These are phyloP conservation scores for Spiromastix sp. DNA, from an alignment of 2,329 filamentous ascomycete genomes.

Conservation along the genomic window DNA sequence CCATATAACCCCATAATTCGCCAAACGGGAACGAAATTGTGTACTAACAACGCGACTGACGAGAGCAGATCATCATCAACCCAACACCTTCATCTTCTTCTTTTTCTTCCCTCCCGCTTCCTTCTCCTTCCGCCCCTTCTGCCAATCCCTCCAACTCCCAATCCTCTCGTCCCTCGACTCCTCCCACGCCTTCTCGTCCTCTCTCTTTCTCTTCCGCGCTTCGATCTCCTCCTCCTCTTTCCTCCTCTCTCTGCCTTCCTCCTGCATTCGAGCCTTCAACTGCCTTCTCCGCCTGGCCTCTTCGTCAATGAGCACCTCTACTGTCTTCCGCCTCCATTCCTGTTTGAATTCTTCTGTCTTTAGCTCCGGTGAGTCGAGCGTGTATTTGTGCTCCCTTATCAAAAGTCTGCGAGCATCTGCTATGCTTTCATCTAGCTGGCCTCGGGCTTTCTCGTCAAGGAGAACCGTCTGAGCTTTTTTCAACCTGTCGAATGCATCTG, in stretches of 20 bases:
- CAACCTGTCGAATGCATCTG: conserved; percentile 90
- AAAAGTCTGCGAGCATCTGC: conserved; percentile 90
- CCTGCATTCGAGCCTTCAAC: conserved; percentile 88
- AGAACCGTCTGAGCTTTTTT: conserved; percentile 89
- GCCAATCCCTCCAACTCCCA: conserved; percentile 85
- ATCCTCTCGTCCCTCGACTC: conserved; percentile 83
- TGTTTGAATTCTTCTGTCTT: conserved; percentile 70
- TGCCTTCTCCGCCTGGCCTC: conserved; percentile 76
- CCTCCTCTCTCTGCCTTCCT: conserved; percentile 82
- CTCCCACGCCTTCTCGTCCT: conserved; percentile 94
- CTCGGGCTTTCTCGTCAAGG: conserved; percentile 87
- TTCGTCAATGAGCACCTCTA: conserved; percentile 83
- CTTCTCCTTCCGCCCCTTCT: conserved; percentile 52
- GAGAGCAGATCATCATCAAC: too few species aligned
- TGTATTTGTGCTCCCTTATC: conserved; percentile 91
- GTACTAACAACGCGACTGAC: too few species aligned
- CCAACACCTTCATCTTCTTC: conserved; percentile 41
- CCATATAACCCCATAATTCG: too few species aligned
- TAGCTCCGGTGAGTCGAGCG: conserved; percentile 72
- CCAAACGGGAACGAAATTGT: too few species aligned
- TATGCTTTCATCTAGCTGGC: conserved; percentile 82
- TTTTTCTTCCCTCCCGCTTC: conserved; percentile 52
- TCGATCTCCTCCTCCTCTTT: conserved; percentile 79
- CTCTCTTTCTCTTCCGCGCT: conserved; percentile 70
- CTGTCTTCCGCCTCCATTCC: conserved; percentile 84